Conservation (phyloP, 345 rosid genomes). For the Noccaea bulbosa region DNA sequence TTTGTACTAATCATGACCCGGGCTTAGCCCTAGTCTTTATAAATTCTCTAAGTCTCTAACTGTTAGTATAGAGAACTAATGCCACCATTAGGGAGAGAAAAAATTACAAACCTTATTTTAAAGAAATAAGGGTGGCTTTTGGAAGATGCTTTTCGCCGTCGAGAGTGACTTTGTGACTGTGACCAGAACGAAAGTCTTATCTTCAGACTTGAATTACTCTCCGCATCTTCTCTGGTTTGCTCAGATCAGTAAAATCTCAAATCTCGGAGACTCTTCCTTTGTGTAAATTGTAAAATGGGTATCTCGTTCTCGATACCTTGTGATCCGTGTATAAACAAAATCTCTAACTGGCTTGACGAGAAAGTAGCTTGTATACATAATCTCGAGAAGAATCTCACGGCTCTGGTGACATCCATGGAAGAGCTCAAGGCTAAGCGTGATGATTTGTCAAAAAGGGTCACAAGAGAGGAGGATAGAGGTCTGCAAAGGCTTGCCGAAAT, state of each 20-base stretch:
- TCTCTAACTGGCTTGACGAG: neutral
- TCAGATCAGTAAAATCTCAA: neutral
- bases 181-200: too few relatives aligned
- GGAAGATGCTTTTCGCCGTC: too few relatives aligned
- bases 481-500: neutral
- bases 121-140: too few relatives aligned
- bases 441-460: constrained; percentile 6
- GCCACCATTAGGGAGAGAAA: too few relatives aligned
- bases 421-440: neutral
- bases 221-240: neutral
- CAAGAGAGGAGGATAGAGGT: constrained; percentile 21
- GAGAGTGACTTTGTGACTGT: too few relatives aligned
- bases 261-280: neutral
- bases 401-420: neutral
- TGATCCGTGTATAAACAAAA: neutral
- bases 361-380: neutral
- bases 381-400: constrained; percentile 1
- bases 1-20: too few relatives aligned
- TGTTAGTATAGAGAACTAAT: too few relatives aligned
- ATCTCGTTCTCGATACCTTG: neutral
- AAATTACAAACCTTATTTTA: too few relatives aligned
- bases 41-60: too few relatives aligned
- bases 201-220: too few relatives aligned
- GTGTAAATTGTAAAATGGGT: neutral
- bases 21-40: too few relatives aligned